Evolutionary conservation across 306 rosid species (phyloP).

Genomic region (Dryas alaskensis): DNA sequence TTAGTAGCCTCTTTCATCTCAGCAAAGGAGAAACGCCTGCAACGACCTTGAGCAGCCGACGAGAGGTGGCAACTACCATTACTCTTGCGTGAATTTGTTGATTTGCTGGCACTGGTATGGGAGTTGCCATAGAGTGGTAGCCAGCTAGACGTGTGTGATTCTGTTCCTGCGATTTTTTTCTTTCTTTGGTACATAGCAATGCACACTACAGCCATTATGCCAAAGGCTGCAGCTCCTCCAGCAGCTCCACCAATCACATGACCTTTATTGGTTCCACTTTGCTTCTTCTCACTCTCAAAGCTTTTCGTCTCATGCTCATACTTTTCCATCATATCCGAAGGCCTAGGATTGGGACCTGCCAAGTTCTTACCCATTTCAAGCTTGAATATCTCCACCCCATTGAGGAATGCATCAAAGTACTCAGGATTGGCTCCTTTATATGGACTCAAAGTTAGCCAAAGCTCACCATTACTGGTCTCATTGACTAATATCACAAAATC

Average conservation of each 20-base stretch:
- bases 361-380: slow-evolving; percentile 31
- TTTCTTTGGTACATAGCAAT: slow-evolving; percentile 44
- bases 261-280: slow-evolving; percentile 13
- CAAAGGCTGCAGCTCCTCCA: slow-evolving; percentile 50
- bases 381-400: slow-evolving; percentile 48
- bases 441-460: slow-evolving; percentile 45
- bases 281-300: slow-evolving; percentile 11
- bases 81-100: slow-evolving; percentile 41
- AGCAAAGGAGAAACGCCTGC: slow-evolving; percentile 40
- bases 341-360: slow-evolving; percentile 44
- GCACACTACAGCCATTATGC: slow-evolving; percentile 43
- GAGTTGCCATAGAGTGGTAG: slow-evolving; percentile 50
- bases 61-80: slow-evolving; percentile 34
- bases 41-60: slow-evolving; percentile 47
- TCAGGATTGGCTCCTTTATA: slow-evolving; percentile 17
- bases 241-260: slow-evolving; percentile 49
- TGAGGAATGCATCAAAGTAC: slow-evolving; percentile 36
- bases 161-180: slow-evolving; percentile 29
- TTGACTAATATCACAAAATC: slow-evolving; percentile 27
- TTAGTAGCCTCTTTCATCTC: slow-evolving; percentile 48
- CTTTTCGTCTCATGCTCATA: slow-evolving; percentile 27
- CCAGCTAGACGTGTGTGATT: slow-evolving; percentile 47
- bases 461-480: slow-evolving; percentile 24
- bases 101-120: slow-evolving; percentile 42
- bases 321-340: slow-evolving; percentile 34